phyloP scores from a whole-genome alignment of 768 basidiomycete genomes.

The Psilocybe sp. region DNA sequence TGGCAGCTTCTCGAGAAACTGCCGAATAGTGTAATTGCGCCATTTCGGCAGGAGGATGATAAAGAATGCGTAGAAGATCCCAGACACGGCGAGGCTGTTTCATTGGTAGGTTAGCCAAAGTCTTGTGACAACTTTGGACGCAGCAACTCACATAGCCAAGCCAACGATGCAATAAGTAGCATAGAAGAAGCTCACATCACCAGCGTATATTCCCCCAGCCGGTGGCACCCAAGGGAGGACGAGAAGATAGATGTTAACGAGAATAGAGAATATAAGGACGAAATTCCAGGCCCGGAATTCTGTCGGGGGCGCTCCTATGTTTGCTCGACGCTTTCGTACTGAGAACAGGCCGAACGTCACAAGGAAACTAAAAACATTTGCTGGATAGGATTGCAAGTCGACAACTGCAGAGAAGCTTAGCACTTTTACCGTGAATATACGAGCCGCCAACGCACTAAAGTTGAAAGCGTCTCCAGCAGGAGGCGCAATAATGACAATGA shows the following conservation, averaged over 20 bases:
- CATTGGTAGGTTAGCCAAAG: conserved; percentile 2
- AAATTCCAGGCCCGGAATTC: conserved; percentile 37
- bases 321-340: conserved; percentile 29
- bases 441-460: conserved; percentile 28
- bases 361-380: conserved; percentile 33
- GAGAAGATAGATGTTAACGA: conserved; percentile 38
- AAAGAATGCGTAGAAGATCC: conserved; percentile 29
- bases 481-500: conserved; percentile 46
- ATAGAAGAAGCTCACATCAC: conserved; percentile 41
- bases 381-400: conserved; percentile 37
- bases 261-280: conserved; percentile 30
- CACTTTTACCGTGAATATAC: neutral
- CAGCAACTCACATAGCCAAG: conserved; percentile 27
- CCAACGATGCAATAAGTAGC: conserved; percentile 40
- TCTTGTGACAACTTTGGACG: neutral
- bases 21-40: conserved; percentile 42
- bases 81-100: conserved; percentile 27
- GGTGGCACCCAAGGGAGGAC: conserved; percentile 42
- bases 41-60: conserved; percentile 39
- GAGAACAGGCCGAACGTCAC: conserved; percentile 32
- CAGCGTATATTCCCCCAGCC: conserved; percentile 31
- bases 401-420: conserved; percentile 21
- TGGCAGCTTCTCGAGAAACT: conserved; percentile 39
- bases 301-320: conserved; percentile 27
- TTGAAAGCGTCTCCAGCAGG: conserved; percentile 43